Evolutionary conservation across 2,329 filamentous ascomycete genomes (phyloP).

Genomic region (Daldinia sp.): DNA sequence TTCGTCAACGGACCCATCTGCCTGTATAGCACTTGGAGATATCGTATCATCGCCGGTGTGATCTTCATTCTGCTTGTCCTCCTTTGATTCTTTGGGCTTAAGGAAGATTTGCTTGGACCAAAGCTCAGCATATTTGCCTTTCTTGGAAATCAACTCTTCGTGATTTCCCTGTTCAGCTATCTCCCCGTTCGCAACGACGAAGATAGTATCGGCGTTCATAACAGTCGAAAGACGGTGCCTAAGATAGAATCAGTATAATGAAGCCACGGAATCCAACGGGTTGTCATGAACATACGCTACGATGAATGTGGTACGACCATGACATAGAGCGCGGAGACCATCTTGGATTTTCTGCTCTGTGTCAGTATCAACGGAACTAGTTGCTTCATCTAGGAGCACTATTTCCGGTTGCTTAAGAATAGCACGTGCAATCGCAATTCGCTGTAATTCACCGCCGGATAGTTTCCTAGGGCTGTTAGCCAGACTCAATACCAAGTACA

Average conservation of each 20-base stretch:
- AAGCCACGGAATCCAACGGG: not conserved
- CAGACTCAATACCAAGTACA: not conserved
- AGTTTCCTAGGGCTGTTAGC: slow-evolving; percentile 61
- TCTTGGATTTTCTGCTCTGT: slow-evolving; percentile 76
- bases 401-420: slow-evolving; percentile 80
- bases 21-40: slow-evolving; percentile 37
- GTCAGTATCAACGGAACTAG: slow-evolving; percentile 79
- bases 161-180: slow-evolving; percentile 75
- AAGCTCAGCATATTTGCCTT: slow-evolving; percentile 72
- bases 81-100: slow-evolving; percentile 60
- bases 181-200: slow-evolving; percentile 72
- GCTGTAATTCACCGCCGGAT: slow-evolving; percentile 75
- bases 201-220: slow-evolving; percentile 75
- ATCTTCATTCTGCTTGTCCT: slow-evolving; percentile 40
- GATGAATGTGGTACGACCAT: slow-evolving; percentile 74
- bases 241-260: slow-evolving; percentile 32
- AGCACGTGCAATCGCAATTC: slow-evolving; percentile 76
- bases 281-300: slow-evolving; percentile 64
- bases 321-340: slow-evolving; percentile 68
- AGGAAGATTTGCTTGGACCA: slow-evolving; percentile 74
- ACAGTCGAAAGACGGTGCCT: slow-evolving; percentile 78
- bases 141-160: slow-evolving; percentile 66
- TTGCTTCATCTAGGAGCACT: slow-evolving; percentile 82
- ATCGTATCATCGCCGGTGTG: not conserved
- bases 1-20: slow-evolving; percentile 36